Conservation (phyloP, 495 filamentous ascomycete genomes). For the Neurospora cerealis region DNA sequence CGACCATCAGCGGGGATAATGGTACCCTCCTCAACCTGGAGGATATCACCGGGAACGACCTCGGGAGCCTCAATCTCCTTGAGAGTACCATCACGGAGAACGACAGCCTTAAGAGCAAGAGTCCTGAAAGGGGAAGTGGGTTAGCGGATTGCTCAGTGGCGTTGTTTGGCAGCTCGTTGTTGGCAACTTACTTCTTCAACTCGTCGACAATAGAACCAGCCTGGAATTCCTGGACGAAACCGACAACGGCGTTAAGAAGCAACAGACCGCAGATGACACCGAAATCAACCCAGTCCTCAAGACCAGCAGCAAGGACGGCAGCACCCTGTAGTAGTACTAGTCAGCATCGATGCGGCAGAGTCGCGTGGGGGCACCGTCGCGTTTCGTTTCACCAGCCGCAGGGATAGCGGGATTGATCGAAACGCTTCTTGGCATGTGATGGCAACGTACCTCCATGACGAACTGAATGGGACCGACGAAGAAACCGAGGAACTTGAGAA, state of each 20-base stretch:
- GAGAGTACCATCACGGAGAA: slow-evolving; percentile 65
- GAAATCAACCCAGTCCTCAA: slow-evolving; percentile 74
- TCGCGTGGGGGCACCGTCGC: slow-evolving; percentile 9
- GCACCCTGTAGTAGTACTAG: slow-evolving; percentile 17
- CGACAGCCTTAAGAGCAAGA: slow-evolving; percentile 73
- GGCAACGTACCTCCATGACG: slow-evolving; percentile 72
- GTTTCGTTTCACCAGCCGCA: slow-evolving; percentile 20
- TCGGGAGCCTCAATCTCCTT: slow-evolving; percentile 65
- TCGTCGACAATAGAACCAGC: slow-evolving; percentile 88
- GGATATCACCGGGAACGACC: slow-evolving; percentile 83
- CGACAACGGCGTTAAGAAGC: slow-evolving; percentile 72
- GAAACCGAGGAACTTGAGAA: slow-evolving; percentile 74
- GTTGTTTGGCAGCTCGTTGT: neutral
- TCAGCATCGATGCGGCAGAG: slow-evolving; percentile 14
- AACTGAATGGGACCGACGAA: slow-evolving; percentile 89
- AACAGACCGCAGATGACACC: slow-evolving; percentile 68
- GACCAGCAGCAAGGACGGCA: slow-evolving; percentile 52
- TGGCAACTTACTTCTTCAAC: slow-evolving; percentile 54
- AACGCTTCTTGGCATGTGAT: slow-evolving; percentile 4
- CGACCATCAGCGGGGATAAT: slow-evolving; percentile 85
- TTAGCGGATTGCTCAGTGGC: slow-evolving; percentile 4
- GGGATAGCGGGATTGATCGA: slow-evolving; percentile 1
- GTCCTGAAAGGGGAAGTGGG: slow-evolving; percentile 30
- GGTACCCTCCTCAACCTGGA: slow-evolving; percentile 82
- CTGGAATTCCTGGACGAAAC: slow-evolving; percentile 83